phyloP scores from a whole-genome alignment of 23 red algal genomes.

The Gracilaria vermiculophylla region DNA sequence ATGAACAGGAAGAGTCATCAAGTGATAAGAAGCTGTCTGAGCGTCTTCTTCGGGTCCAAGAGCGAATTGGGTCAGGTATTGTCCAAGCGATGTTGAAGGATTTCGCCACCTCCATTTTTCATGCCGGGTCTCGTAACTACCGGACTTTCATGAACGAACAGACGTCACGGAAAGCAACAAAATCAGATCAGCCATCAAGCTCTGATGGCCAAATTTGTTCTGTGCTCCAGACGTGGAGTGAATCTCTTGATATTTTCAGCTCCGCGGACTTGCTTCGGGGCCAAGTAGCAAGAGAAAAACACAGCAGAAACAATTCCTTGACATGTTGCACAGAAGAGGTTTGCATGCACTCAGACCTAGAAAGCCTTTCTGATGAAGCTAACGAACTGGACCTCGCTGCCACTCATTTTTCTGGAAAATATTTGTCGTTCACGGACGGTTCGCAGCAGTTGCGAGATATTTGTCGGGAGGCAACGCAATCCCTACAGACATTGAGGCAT shows the following conservation, averaged over 20 bases:
- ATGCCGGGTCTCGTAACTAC: neutral
- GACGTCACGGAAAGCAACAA: neutral
- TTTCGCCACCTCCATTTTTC: neutral
- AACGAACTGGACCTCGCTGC: neutral
- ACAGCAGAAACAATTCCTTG: neutral
- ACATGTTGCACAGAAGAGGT: neutral
- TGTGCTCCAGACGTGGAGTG: conserved; percentile 14
- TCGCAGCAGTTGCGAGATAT: neutral
- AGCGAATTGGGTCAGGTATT: neutral
- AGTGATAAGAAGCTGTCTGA: neutral
- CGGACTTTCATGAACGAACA: neutral
- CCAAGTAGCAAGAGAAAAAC: neutral
- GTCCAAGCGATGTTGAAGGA: neutral
- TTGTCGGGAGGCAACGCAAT: neutral
- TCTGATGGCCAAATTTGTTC: neutral
- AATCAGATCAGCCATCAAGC: neutral
- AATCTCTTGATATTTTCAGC: conserved; percentile 10
- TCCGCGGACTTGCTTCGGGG: neutral
- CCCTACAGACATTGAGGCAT: neutral
- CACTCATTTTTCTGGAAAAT: neutral
- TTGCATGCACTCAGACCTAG: conserved; percentile 29
- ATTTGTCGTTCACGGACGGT: neutral
- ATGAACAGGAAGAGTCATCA: neutral
- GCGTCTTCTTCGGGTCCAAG: neutral
- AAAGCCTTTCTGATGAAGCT: neutral